Conservation (phyloP, 164 flowering plant genomes). For the Vitis vinifera region ASM3070453v1 NC_081807.1:5181501-5182000, state of each 20-base stretch:
- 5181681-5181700: conserved; percentile 41
- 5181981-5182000: not conserved
- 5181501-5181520: too few species aligned
- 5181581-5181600: too few species aligned
- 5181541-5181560: too few species aligned
- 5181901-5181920: conserved; percentile 6
- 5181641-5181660: conserved; percentile 11
- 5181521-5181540: too few species aligned
- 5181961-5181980: too few species aligned
- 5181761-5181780: conserved; percentile 27
- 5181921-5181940: too few species aligned
- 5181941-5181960: too few species aligned
- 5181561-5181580: too few species aligned
- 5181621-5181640: conserved; percentile 9
- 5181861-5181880: conserved; percentile 27
- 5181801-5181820: conserved; percentile 34
- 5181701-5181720: conserved; percentile 31
- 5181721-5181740: conserved; percentile 40
- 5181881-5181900: conserved; percentile 9
- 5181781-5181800: conserved; percentile 40
- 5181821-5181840: conserved; percentile 21
- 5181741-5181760: conserved; percentile 27
- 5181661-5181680: conserved; percentile 19
- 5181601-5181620: not conserved
- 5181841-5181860: conserved; percentile 23